phyloP scores from a whole-genome alignment of 225 moss, liverwort and hornwort species.

The Pleurozium schreberi region DNA sequence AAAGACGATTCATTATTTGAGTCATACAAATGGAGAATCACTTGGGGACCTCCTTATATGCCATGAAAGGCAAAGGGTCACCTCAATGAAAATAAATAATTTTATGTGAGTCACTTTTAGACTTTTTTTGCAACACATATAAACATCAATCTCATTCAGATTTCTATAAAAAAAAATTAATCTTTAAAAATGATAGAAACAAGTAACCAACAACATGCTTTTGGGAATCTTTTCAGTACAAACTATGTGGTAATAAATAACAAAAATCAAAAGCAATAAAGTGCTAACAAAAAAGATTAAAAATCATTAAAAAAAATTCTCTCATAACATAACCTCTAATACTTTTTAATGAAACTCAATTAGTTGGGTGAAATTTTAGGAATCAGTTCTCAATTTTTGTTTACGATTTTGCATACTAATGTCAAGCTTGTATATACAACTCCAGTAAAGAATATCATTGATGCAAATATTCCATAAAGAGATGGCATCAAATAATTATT shows the following conservation, averaged over 20 bases:
- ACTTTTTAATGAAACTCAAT: background rate
- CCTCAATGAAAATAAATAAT: background rate
- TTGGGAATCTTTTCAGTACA: background rate
- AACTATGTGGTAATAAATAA: background rate
- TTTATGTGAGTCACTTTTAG: background rate
- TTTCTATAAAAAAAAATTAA: background rate
- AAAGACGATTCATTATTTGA: too few relatives aligned
- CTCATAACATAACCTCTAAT: background rate
- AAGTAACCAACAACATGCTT: background rate
- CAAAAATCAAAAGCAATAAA: fast-evolving
- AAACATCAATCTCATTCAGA: background rate
- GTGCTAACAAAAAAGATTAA: fast-evolving
- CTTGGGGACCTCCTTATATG: too few relatives aligned
- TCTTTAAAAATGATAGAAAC: too few relatives aligned
- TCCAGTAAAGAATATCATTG: too few relatives aligned
- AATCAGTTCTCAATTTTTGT: background rate
- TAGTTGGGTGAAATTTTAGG: background rate
- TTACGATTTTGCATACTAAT: fast-evolving
- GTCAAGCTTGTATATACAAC: too few relatives aligned
- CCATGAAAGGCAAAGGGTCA: too few relatives aligned
- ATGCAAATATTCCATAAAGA: too few relatives aligned
- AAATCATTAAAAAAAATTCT: background rate
- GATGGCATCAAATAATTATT: too few relatives aligned
- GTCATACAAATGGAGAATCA: too few relatives aligned
- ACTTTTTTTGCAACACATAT: background rate